Conservation (phyloP, 441 rosid species). For the Syzygium syzygioides region DNA sequence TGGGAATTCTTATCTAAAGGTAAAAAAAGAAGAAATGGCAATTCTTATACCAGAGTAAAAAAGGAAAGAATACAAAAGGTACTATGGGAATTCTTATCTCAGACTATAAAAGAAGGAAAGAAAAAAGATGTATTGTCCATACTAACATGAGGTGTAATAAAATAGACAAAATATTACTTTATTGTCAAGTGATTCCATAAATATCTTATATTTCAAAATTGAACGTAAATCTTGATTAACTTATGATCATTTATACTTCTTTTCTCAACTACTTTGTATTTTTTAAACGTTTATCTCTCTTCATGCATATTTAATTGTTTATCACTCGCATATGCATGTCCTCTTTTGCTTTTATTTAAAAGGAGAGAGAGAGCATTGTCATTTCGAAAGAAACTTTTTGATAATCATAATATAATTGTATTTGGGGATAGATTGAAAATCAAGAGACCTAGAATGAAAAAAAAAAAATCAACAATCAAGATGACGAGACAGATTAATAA, state of each 20-base stretch:
- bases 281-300: background rate
- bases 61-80: too few species aligned
- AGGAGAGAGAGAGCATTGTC: background rate
- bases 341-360: background rate
- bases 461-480: background rate
- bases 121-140: too few species aligned
- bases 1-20: too few species aligned
- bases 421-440: background rate
- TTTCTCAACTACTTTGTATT: background rate
- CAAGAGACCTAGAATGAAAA: background rate
- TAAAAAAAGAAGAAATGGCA: too few species aligned
- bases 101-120: too few species aligned
- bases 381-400: background rate
- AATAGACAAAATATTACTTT: too few species aligned
- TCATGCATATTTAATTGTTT: background rate
- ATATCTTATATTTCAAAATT: background rate
- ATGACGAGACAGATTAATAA: background rate
- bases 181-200: background rate
- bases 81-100: too few species aligned
- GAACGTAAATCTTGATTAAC: background rate
- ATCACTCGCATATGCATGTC: background rate
- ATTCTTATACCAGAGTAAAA: too few species aligned
- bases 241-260: background rate
- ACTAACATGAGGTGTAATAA: too few species aligned
- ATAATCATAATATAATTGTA: too few species aligned